Evolutionary conservation across 805 yeast species (phyloP).

Genomic region (Nadsonia fulvescens): DNA sequence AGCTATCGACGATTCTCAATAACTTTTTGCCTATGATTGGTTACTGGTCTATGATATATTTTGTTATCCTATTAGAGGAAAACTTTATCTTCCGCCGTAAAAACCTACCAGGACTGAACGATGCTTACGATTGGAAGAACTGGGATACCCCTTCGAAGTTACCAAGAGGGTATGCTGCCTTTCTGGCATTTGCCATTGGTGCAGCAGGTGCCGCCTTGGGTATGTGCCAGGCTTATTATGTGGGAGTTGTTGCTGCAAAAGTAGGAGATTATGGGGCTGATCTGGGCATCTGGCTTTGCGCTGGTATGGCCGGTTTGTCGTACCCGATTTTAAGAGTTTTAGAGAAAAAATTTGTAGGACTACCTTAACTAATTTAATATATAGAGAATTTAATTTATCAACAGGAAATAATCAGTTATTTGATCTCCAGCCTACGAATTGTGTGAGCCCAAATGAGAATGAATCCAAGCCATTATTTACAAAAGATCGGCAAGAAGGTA

Average conservation of each 20-base stretch:
- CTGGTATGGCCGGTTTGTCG: slow-evolving; percentile 26
- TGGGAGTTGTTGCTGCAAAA: slow-evolving; percentile 51
- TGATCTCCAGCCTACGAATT: no score
- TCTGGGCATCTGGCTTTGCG: slow-evolving; percentile 63
- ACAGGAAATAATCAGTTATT: no score
- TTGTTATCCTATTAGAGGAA: slow-evolving; percentile 53
- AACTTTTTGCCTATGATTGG: slow-evolving; percentile 85
- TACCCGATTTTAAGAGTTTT: slow-evolving; percentile 50
- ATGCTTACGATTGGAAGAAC: slow-evolving; percentile 49
- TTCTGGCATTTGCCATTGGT: slow-evolving; percentile 46
- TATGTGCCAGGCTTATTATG: slow-evolving; percentile 74
- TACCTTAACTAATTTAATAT: no score
- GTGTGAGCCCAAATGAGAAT: no score
- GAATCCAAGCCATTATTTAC: no score
- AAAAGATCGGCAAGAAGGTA: no score
- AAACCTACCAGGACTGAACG: slow-evolving; percentile 21
- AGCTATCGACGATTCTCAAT: slow-evolving; percentile 53
- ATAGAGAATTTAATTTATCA: no score
- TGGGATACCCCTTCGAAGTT: slow-evolving; percentile 49
- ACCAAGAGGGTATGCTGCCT: slow-evolving; percentile 59
- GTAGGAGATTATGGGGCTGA: slow-evolving; percentile 63
- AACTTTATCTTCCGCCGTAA: slow-evolving; percentile 48
- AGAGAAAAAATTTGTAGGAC: slow-evolving; percentile 39
- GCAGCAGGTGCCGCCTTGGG: slow-evolving; percentile 72
- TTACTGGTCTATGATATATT: slow-evolving; percentile 75